phyloP scores from a whole-genome alignment of 495 filamentous ascomycete genomes.

The Daldinia concentrica region DNA sequence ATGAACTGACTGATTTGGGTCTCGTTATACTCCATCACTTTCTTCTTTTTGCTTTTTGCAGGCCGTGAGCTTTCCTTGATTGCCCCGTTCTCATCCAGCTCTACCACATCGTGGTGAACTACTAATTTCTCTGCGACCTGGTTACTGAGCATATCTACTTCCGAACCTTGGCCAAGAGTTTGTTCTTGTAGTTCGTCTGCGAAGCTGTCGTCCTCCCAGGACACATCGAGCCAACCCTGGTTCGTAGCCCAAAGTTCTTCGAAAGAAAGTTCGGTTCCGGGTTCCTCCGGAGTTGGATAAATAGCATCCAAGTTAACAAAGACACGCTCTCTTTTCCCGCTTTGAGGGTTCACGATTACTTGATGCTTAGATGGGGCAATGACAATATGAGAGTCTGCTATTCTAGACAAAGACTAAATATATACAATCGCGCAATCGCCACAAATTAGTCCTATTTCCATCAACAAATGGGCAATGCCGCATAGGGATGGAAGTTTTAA shows the following conservation, averaged over 20 bases:
- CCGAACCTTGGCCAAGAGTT: constrained; percentile 39
- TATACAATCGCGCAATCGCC: constrained; percentile 60
- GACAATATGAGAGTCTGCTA: constrained; percentile 60
- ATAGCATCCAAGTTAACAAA: constrained; percentile 85
- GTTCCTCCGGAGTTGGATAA: constrained; percentile 78
- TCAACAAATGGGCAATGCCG: constrained; percentile 75
- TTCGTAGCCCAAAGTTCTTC: constrained; percentile 87
- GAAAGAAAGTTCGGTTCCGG: constrained; percentile 78
- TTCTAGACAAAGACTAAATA: constrained; percentile 63
- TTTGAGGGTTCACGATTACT: constrained; percentile 79
- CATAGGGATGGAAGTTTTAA: constrained; percentile 48
- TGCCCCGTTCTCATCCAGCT: constrained; percentile 63
- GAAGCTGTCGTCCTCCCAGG: constrained; percentile 69
- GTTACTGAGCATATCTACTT: constrained; percentile 39
- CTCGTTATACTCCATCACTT: constrained; percentile 80
- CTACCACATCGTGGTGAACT: constrained; percentile 55
- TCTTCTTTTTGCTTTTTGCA: constrained; percentile 66
- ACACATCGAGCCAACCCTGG: constrained; percentile 77
- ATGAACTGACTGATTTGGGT: constrained; percentile 79
- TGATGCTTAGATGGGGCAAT: constrained; percentile 67
- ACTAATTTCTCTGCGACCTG: constrained; percentile 53
- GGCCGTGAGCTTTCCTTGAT: constrained; percentile 47
- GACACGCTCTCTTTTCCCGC: constrained; percentile 80
- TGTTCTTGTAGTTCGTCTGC: constrained; percentile 32
- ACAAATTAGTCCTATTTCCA: constrained; percentile 96